Conservation (phyloP, 2,329 filamentous ascomycete genomes). For the Cladosporium sphaerospermum region DNA sequence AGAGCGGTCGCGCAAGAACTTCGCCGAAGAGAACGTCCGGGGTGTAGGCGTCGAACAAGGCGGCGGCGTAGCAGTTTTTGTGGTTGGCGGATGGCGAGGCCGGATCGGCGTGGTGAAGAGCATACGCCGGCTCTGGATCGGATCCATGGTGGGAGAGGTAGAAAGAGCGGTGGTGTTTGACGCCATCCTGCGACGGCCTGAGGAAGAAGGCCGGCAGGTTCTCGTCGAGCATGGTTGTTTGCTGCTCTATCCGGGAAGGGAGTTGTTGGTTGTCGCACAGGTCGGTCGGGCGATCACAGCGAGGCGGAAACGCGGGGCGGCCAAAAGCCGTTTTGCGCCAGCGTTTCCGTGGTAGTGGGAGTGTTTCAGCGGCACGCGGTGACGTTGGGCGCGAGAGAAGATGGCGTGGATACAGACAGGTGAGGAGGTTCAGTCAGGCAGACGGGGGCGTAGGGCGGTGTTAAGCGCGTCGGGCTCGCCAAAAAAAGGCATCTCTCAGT, state of each 20-base stretch:
- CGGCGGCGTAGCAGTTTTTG: constrained; percentile 79
- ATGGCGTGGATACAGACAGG: no score
- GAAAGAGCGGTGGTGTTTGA: constrained; percentile 49
- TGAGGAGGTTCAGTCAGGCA: no score
- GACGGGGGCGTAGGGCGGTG: no score
- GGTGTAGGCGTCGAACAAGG: constrained; percentile 74
- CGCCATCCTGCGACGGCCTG: constrained; percentile 45
- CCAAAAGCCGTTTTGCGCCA: neutral
- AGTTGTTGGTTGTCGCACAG: neutral
- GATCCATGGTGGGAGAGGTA: constrained; percentile 66
- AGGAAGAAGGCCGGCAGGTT: constrained; percentile 73
- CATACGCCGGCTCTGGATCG: constrained; percentile 72
- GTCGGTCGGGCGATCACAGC: neutral
- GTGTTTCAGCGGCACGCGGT: no score
- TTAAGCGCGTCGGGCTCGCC: no score
- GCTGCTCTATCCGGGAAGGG: neutral
- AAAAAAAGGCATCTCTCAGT: no score
- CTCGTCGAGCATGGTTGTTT: constrained; percentile 71
- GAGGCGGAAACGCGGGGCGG: neutral
- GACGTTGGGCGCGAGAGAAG: no score
- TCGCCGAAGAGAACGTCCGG: constrained; percentile 81
- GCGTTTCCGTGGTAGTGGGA: no score
- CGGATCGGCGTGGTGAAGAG: constrained; percentile 71
- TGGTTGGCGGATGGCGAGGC: constrained; percentile 52
- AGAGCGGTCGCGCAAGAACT: constrained; percentile 75